Conservation (phyloP, 2,329 filamentous ascomycete genomes). For the Fusarium redolens region DNA sequence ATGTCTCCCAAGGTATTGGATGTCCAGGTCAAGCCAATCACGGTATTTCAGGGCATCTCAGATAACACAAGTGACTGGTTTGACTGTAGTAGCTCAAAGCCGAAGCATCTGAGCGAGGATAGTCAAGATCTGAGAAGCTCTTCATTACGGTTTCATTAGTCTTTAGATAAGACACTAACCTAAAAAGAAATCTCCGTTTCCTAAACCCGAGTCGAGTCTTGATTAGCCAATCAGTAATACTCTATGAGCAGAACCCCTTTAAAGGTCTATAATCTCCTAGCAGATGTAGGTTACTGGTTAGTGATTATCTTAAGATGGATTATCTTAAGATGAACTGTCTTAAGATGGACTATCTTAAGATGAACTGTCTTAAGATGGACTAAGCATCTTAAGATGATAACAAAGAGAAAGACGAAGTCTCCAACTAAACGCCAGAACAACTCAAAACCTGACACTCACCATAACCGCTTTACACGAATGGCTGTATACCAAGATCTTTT, state of each 20-base stretch:
- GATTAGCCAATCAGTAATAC: too few relatives aligned
- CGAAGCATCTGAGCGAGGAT: too few relatives aligned
- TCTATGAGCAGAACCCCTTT: too few relatives aligned
- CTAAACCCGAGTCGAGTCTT: too few relatives aligned
- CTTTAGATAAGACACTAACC: too few relatives aligned
- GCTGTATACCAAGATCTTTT: not conserved
- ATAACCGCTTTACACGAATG: too few relatives aligned
- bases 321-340: too few relatives aligned
- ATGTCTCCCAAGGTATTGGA: not conserved
- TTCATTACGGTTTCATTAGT: not conserved
- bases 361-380: not conserved
- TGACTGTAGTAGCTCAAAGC: too few relatives aligned
- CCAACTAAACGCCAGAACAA: not conserved
- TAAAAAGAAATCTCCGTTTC: too few relatives aligned
- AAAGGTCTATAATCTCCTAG: too few relatives aligned
- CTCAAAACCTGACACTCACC: fast-evolving
- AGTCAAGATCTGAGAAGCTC: too few relatives aligned
- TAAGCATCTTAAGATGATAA: not conserved
- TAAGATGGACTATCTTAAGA: not conserved
- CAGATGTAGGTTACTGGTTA: too few relatives aligned
- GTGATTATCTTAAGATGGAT: not conserved
- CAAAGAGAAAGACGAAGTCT: not conserved
- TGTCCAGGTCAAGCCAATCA: fast-evolving
- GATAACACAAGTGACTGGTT: not conserved
- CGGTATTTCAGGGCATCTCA: fast-evolving